Conservation (phyloP, 208 protist genomes). For the Crithidia bombi region DNA sequence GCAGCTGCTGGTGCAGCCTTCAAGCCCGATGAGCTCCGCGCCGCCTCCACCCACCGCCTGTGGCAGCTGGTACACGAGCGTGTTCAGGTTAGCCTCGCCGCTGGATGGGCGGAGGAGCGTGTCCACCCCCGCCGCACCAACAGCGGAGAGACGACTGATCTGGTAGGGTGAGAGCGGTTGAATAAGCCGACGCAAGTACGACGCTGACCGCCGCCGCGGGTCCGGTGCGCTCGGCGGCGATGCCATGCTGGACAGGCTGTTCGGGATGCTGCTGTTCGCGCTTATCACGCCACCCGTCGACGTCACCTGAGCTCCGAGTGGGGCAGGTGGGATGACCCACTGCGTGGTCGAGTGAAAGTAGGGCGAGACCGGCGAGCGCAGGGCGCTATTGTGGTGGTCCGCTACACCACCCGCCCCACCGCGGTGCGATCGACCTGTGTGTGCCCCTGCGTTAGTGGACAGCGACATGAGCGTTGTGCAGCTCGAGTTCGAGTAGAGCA, state of each 20-base stretch:
- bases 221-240: slow-evolving; percentile 14
- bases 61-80: slow-evolving; percentile 5
- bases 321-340: slow-evolving; percentile 15
- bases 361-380: slow-evolving; percentile 5
- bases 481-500: slow-evolving; percentile 19
- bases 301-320: not conserved
- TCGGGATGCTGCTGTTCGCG: slow-evolving; percentile 11
- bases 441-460: not conserved
- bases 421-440: slow-evolving; percentile 3
- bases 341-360: slow-evolving; percentile 13
- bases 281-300: slow-evolving; percentile 16
- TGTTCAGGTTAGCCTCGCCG: slow-evolving; percentile 16
- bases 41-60: slow-evolving; percentile 1
- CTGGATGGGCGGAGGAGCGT: slow-evolving; percentile 1
- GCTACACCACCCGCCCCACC: not conserved
- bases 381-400: slow-evolving; percentile 12
- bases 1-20: not conserved
- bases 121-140: not conserved
- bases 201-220: slow-evolving; percentile 4
- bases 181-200: slow-evolving; percentile 8
- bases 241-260: slow-evolving; percentile 17
- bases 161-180: not conserved
- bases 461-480: slow-evolving; percentile 23
- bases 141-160: slow-evolving; percentile 9
- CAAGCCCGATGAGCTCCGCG: not conserved